A percentile compares a stretch with the other conserved stretches of the same genome.
phyloP scores from a whole-genome alignment of 2,329 filamentous ascomycete species.

The Xylaria sp. region DNA sequence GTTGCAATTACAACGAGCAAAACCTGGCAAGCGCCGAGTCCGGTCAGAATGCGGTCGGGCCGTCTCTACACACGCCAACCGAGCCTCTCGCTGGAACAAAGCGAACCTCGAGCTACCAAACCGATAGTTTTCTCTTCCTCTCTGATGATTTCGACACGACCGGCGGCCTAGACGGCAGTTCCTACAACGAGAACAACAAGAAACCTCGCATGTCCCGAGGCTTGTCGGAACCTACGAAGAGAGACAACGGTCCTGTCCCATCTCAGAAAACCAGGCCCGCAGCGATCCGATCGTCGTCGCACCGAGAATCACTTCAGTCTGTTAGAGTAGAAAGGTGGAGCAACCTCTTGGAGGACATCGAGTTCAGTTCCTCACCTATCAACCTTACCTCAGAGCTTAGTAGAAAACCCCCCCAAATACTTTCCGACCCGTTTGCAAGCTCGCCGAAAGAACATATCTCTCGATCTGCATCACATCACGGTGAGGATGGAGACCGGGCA shows the following conservation, averaged over 20 bases:
- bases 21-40: constrained; percentile 23
- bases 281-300: constrained; percentile 26
- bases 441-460: constrained; percentile 34
- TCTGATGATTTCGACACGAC: constrained; percentile 58
- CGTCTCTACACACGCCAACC: constrained; percentile 1
- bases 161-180: constrained; percentile 51
- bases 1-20: constrained; percentile 34
- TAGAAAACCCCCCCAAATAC: constrained; percentile 23
- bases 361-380: constrained; percentile 47
- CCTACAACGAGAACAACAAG: constrained; percentile 44
- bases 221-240: constrained; percentile 18
- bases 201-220: constrained; percentile 38
- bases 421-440: constrained; percentile 44
- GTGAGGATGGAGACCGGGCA: constrained; percentile 4
- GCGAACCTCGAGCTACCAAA: constrained; percentile 33
- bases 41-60: constrained; percentile 7
- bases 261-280: constrained; percentile 39
- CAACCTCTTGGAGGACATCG: constrained; percentile 46
- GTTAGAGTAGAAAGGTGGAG: constrained; percentile 40
- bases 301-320: constrained; percentile 29
- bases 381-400: constrained; percentile 1
- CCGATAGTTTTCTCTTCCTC: constrained; percentile 50
- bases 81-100: constrained; percentile 31
- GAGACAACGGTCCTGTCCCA: constrained; percentile 10
- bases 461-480: constrained; percentile 7